Conservation (phyloP, 2,329 filamentous ascomycete genomes). For the Lojkania enalia region DNA sequence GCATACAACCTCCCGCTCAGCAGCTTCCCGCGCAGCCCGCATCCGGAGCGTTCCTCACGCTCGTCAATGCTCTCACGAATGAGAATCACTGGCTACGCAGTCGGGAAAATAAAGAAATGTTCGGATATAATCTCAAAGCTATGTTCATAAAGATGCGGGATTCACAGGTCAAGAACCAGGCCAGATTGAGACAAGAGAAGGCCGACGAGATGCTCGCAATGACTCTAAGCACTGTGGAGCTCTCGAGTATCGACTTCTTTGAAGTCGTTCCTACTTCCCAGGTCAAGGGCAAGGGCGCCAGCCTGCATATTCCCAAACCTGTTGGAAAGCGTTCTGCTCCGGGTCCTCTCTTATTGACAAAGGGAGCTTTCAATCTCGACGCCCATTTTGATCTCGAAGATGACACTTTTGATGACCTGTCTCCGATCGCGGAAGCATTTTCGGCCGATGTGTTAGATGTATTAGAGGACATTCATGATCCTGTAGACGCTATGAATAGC, state of each 20-base stretch:
- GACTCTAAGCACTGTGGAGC: neutral
- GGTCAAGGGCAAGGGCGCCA: neutral
- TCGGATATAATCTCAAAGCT: slow-evolving; percentile 18
- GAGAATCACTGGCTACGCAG: slow-evolving; percentile 38
- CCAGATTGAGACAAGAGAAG: neutral
- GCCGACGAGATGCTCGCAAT: slow-evolving; percentile 10
- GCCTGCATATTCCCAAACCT: too few species aligned
- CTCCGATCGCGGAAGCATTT: neutral
- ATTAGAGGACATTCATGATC: too few species aligned
- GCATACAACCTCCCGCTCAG: neutral
- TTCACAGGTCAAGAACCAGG: neutral
- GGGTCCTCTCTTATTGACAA: neutral
- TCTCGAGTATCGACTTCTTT: neutral
- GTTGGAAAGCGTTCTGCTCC: neutral
- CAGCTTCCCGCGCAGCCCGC: neutral
- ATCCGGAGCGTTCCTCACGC: slow-evolving; percentile 17
- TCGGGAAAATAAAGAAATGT: slow-evolving; percentile 24
- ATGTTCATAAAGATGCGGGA: slow-evolving; percentile 11
- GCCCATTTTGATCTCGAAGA: neutral
- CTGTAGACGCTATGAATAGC: too few species aligned
- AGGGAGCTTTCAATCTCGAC: neutral
- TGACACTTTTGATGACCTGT: neutral
- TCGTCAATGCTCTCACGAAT: slow-evolving; percentile 29
- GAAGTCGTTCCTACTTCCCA: neutral
- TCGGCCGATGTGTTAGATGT: too few species aligned